These are phyloP conservation scores for Xylaria intraflava DNA, from an alignment of 495 filamentous ascomycete species.

Conservation along the genomic window DNA sequence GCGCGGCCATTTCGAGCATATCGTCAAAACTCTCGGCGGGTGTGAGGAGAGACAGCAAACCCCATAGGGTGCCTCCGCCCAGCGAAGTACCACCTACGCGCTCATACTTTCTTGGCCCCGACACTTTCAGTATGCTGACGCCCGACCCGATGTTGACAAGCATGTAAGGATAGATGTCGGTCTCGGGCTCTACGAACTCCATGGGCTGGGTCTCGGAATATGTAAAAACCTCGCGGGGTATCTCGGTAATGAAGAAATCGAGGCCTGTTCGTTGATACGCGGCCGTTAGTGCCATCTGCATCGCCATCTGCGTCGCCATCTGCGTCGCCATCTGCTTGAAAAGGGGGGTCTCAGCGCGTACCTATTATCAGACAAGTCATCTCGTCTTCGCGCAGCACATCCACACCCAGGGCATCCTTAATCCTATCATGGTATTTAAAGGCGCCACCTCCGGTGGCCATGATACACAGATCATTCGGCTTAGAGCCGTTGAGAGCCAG, in stretches of 20 bases:
- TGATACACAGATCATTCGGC: constrained; percentile 67
- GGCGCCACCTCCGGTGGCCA: constrained; percentile 91
- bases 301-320: background rate
- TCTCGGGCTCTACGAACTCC: constrained; percentile 63
- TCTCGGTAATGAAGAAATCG: constrained; percentile 98
- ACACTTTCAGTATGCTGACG: constrained; percentile 97
- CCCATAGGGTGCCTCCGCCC: constrained; percentile 94
- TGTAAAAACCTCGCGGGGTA: constrained; percentile 92
- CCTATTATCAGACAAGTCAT: constrained; percentile 98
- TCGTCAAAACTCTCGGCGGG: constrained; percentile 89
- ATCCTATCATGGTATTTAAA: constrained; percentile 94
- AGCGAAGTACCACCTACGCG: constrained; percentile 92
- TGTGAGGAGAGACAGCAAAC: constrained; percentile 81
- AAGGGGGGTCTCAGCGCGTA: constrained; percentile 28
- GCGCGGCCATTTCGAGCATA: constrained; percentile 90
- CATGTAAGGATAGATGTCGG: constrained; percentile 88
- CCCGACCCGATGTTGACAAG: constrained; percentile 99
- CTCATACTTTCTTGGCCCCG: constrained; percentile 73
- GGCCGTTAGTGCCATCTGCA: background rate
- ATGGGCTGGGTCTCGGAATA: constrained; percentile 85
- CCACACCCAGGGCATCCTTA: constrained; percentile 68
- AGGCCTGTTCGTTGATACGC: constrained; percentile 49
- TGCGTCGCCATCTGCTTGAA: constrained; percentile 1
- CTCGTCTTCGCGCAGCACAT: constrained; percentile 89
- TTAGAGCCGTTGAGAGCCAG: constrained; percentile 60